Conservation (phyloP, 441 rosid species). For the Arabidopsis lyrata region DNA sequence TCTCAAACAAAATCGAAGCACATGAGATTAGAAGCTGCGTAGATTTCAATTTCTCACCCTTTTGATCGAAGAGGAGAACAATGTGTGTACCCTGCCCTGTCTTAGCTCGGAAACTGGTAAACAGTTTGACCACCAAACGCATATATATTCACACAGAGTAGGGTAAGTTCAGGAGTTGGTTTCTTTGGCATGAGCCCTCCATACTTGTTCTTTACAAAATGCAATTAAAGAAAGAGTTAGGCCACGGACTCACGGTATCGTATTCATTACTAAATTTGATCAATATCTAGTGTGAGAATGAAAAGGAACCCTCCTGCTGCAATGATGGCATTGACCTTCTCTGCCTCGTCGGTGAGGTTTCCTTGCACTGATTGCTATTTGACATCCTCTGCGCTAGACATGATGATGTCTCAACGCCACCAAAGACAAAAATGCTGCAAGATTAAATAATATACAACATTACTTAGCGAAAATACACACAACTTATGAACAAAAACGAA, state of each 20-base stretch:
- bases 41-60: no score
- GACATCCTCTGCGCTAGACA: slow-evolving; percentile 69
- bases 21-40: no score
- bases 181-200: slow-evolving; percentile 97
- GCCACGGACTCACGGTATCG: neutral
- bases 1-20: no score
- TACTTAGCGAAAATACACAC: neutral
- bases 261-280: neutral
- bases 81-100: no score
- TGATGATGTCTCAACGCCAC: slow-evolving; percentile 41
- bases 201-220: slow-evolving; percentile 70
- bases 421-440: slow-evolving; percentile 33
- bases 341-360: slow-evolving; percentile 49
- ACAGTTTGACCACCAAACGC: no score
- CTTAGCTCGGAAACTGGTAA: no score
- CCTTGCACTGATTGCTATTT: slow-evolving; percentile 61
- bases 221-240: slow-evolving; percentile 5
- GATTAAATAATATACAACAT: slow-evolving; percentile 18
- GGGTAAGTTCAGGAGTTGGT: no score
- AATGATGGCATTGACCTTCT: slow-evolving; percentile 55
- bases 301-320: slow-evolving; percentile 65
- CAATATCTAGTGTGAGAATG: slow-evolving; percentile 15
- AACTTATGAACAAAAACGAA: slow-evolving; percentile 19
- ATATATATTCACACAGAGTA: no score
- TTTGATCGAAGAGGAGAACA: no score